Evolutionary conservation across 2,329 filamentous ascomycete genomes (phyloP).

Genomic region (Aspergillus aculeatinus): DNA sequence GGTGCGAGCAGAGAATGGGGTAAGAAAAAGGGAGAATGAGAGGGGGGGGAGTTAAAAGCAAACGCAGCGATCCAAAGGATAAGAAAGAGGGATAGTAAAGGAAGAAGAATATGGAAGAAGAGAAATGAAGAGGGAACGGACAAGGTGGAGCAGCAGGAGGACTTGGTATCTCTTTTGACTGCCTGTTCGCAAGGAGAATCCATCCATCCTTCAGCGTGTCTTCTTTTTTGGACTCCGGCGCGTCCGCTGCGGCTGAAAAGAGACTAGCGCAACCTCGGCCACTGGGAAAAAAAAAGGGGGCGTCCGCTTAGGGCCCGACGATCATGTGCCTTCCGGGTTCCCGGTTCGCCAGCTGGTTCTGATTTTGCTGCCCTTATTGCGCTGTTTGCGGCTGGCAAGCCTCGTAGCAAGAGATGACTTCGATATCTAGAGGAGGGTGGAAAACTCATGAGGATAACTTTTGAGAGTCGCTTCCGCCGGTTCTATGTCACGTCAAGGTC

Average conservation of each 20-base stretch:
- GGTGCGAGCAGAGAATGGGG: neutral
- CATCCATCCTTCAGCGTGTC: constrained; percentile 13
- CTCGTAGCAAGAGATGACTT: too few species aligned
- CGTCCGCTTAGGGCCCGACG: constrained; percentile 5
- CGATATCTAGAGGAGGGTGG: too few species aligned
- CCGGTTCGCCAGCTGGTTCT: constrained; percentile 1
- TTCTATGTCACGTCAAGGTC: neutral
- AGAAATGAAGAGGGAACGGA: constrained; percentile 8
- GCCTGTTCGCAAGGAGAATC: constrained; percentile 12
- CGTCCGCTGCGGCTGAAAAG: constrained; percentile 25
- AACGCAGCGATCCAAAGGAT: constrained; percentile 17
- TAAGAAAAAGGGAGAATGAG: constrained; percentile 16
- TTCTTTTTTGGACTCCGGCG: constrained; percentile 23
- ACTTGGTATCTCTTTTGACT: neutral
- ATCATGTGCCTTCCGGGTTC: constrained; percentile 18
- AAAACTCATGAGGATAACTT: neutral
- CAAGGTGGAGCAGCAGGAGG: constrained; percentile 7
- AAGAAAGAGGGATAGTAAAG: constrained; percentile 29
- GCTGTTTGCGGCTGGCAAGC: neutral
- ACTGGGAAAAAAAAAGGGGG: constrained; percentile 27
- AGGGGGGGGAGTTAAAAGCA: constrained; percentile 38
- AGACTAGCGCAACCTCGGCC: constrained; percentile 25
- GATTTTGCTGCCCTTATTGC: neutral
- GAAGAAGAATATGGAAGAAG: constrained; percentile 21
- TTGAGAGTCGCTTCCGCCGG: neutral